Evolutionary conservation across 2,329 filamentous ascomycete species (phyloP).

Genomic region (Aspergillus aculeatus): DNA sequence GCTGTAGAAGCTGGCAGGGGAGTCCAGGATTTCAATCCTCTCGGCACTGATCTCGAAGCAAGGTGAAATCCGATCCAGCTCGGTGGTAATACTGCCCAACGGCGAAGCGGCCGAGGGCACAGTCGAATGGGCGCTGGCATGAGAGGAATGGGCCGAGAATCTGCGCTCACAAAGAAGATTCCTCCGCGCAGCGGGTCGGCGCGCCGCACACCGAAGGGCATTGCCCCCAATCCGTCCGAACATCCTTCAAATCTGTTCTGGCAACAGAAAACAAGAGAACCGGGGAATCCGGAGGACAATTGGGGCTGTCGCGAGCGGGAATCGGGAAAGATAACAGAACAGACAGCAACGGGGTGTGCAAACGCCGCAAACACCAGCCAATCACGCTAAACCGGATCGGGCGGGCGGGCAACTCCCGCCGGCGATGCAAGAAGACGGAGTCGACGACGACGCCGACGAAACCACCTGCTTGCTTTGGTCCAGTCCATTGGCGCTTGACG

Average conservation of each 20-base stretch:
- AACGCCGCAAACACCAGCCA: slow-evolving; percentile 35
- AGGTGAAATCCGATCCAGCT: slow-evolving; percentile 87
- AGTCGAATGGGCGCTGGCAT: slow-evolving; percentile 24
- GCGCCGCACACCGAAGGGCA: slow-evolving; percentile 35
- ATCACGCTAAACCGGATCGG: slow-evolving; percentile 26
- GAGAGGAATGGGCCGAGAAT: slow-evolving; percentile 36
- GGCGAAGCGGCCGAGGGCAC: slow-evolving; percentile 39
- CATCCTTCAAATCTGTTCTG: slow-evolving; percentile 24
- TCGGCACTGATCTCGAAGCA: slow-evolving; percentile 81
- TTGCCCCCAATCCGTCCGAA: slow-evolving; percentile 42
- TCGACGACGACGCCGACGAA: not conserved
- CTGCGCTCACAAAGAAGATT: slow-evolving; percentile 36
- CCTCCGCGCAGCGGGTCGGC: slow-evolving; percentile 31
- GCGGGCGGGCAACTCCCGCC: slow-evolving; percentile 22
- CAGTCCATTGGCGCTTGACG: not conserved
- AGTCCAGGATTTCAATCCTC: slow-evolving; percentile 74
- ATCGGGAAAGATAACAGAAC: too few relatives aligned
- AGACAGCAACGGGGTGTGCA: slow-evolving; percentile 22
- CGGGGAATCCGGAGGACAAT: not conserved
- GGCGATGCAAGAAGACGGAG: slow-evolving; percentile 1
- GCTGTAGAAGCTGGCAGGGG: slow-evolving; percentile 86
- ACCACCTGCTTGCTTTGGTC: slow-evolving; percentile 12
- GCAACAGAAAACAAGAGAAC: not conserved
- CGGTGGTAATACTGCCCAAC: slow-evolving; percentile 62
- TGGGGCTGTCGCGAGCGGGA: not conserved